phyloP scores from a whole-genome alignment of 352 stramenopile species.

The Phytopythium vexans region DNA sequence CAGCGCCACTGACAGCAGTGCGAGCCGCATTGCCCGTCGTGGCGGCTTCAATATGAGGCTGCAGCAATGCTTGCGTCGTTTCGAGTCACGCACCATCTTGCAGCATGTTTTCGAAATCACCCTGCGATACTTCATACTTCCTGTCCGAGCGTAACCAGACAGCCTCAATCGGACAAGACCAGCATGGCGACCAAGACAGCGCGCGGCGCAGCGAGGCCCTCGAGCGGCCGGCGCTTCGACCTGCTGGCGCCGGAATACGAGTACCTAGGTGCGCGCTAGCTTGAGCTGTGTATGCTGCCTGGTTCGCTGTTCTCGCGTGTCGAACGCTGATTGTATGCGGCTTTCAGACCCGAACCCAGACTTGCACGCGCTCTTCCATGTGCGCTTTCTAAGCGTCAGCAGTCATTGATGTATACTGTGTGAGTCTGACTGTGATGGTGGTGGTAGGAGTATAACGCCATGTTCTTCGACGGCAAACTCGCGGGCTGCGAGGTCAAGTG shows the following conservation, averaged over 20 bases:
- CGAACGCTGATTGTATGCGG: conserved; percentile 3
- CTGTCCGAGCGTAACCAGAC: too few relatives aligned
- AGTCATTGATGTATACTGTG: neutral
- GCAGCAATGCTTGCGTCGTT: conserved; percentile 2
- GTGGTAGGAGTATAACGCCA: conserved; percentile 70
- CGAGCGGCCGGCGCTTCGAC: conserved; percentile 25
- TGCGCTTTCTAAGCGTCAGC: neutral
- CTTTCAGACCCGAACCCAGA: conserved; percentile 76
- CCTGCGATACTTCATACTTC: too few relatives aligned
- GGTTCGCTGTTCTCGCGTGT: neutral
- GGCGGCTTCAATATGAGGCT: too few relatives aligned
- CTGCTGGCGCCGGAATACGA: conserved; percentile 69
- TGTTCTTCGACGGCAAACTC: conserved; percentile 83
- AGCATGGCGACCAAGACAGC: conserved; percentile 1
- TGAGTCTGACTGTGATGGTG: neutral
- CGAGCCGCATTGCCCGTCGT: too few relatives aligned
- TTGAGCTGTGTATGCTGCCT: neutral
- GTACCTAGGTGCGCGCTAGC: conserved; percentile 36
- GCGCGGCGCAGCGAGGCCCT: neutral
- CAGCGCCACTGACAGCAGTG: too few relatives aligned
- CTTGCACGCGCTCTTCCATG: conserved; percentile 66
- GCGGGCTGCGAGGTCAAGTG: conserved; percentile 84
- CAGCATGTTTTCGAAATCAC: neutral
- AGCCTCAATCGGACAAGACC: neutral
- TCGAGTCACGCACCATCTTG: conserved; percentile 1